phyloP scores from a whole-genome alignment of 2,329 filamentous ascomycete genomes.

The Sporothrix phasma region DNA sequence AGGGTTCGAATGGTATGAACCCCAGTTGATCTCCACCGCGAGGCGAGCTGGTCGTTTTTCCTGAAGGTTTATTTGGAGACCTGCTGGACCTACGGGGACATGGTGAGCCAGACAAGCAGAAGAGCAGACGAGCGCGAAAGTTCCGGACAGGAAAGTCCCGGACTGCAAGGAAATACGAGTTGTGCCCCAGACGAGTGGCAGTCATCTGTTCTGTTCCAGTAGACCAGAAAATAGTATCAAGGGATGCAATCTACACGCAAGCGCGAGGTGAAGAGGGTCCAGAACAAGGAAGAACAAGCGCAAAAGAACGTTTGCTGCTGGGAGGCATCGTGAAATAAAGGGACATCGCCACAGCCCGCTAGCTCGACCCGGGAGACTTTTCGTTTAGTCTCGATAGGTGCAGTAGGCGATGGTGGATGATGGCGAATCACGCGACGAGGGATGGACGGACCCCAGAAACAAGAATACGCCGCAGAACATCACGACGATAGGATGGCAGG shows the following conservation, averaged over 20 bases:
- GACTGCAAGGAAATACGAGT: too few relatives aligned
- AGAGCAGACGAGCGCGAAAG: too few relatives aligned
- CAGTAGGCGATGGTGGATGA: neutral
- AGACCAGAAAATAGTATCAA: too few relatives aligned
- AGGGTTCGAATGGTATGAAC: slow-evolving; percentile 6
- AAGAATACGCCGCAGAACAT: neutral
- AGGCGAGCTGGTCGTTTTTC: neutral
- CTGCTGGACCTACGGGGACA: too few relatives aligned
- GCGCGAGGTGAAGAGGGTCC: neutral
- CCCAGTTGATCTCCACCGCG: neutral
- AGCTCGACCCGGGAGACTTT: neutral
- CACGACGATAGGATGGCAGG: neutral
- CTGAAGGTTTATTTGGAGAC: neutral
- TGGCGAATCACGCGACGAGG: neutral
- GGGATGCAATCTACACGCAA: neutral
- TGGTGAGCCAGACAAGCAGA: too few relatives aligned
- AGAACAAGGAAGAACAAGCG: neutral
- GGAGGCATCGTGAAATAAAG: neutral
- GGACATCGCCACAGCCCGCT: neutral
- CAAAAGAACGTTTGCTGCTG: too few relatives aligned
- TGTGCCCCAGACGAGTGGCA: too few relatives aligned
- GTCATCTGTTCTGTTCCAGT: too few relatives aligned
- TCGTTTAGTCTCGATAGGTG: neutral
- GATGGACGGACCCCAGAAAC: neutral
- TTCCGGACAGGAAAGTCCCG: too few relatives aligned